Percentiles rank a stretch among this genome's conserved stretches.
phyloP scores from a whole-genome alignment of 73 alveolate species.

The Stentor roeselii region DNA sequence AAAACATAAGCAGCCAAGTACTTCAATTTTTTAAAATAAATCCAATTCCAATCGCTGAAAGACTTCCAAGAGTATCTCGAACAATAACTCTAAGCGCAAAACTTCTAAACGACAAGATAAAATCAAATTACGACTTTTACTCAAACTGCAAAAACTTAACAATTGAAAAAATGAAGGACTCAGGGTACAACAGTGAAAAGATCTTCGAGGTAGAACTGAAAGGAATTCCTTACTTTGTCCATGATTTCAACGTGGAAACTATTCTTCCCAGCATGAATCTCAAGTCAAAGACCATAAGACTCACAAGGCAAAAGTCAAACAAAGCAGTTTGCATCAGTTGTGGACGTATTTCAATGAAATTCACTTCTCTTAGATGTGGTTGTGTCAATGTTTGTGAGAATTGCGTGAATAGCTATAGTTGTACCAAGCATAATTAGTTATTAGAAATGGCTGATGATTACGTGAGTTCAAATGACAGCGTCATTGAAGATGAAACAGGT shows the following conservation, averaged over 20 bases:
- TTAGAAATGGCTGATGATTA: too few species aligned
- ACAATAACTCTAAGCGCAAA: background rate
- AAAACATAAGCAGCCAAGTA: background rate
- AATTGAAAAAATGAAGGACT: background rate
- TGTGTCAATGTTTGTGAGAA: background rate
- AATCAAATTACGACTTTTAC: background rate
- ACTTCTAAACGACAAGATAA: background rate
- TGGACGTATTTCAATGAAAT: background rate
- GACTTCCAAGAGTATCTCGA: background rate
- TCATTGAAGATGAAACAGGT: too few species aligned
- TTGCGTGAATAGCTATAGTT: background rate
- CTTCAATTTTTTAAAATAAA: too few species aligned
- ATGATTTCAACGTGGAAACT: background rate
- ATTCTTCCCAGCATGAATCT: too few species aligned
- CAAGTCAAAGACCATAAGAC: background rate
- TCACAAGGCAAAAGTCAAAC: background rate
- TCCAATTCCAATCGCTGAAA: background rate
- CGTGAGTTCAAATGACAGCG: too few species aligned
- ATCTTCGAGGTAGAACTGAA: background rate
- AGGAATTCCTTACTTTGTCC: background rate
- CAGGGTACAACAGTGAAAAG: background rate
- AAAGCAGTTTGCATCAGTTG: background rate
- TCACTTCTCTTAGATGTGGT: background rate
- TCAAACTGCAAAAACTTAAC: background rate
- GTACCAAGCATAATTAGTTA: too few species aligned